Conservation (phyloP, 139 green algal genomes). For the Pseudopediastrum boryanum region DNA sequence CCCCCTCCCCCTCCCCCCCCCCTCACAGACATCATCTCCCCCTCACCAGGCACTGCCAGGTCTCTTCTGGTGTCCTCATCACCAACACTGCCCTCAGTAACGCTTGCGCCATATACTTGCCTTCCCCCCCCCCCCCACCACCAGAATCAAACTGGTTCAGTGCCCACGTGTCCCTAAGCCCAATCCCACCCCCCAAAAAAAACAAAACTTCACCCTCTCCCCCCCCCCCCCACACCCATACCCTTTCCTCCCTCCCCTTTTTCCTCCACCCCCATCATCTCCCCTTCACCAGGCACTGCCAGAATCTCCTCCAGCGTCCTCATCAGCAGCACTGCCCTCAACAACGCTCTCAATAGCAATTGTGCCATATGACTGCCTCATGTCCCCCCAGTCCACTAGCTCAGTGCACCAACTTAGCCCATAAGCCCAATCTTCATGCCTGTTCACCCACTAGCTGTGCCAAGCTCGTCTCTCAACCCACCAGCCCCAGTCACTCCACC, state of each 20-base stretch:
- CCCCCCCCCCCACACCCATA: neutral
- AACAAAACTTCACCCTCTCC: too few relatives aligned
- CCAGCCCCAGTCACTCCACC: neutral
- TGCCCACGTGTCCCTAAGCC: neutral
- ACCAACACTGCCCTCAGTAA: constrained; percentile 79
- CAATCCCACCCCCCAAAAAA: too few relatives aligned
- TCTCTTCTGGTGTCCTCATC: constrained; percentile 52
- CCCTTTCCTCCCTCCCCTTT: too few relatives aligned
- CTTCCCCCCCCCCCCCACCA: neutral
- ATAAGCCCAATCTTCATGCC: neutral
- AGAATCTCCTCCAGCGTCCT: neutral
- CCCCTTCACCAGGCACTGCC: neutral
- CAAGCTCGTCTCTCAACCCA: neutral
- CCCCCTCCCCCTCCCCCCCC: too few relatives aligned
- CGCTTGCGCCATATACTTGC: constrained; percentile 71
- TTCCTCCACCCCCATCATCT: neutral
- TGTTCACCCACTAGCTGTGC: neutral
- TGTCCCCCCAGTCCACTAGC: neutral
- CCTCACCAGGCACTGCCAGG: constrained; percentile 56
- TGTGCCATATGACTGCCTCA: neutral
- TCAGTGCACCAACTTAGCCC: neutral
- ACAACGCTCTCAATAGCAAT: neutral
- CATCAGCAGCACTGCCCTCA: neutral
- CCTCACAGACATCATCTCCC: too few relatives aligned
- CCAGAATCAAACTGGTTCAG: neutral